phyloP scores from a whole-genome alignment of 1,284 basidiomycete genomes.

The Ustilago crameri region DNA sequence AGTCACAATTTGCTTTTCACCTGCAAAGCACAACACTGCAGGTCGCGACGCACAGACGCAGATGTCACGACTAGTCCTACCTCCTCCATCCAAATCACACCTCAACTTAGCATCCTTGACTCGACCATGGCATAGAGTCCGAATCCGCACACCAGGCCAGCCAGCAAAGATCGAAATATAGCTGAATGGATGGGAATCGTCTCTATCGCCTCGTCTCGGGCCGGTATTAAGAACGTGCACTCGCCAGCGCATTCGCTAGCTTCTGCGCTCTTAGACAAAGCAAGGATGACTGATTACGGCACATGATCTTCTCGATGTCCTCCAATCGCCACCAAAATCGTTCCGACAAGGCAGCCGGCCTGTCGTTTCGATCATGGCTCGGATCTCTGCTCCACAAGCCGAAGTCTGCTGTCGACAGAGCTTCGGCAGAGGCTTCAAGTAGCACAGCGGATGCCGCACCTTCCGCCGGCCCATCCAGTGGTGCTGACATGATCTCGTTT shows the following conservation, averaged over 20 bases:
- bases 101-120: neutral
- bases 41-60: no score
- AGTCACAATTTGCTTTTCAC: conserved; percentile 5
- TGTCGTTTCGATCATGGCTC: conserved; percentile 32
- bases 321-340: conserved; percentile 3
- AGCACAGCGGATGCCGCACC: neutral
- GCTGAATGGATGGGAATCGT: no score
- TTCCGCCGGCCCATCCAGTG: neutral
- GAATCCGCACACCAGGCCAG: neutral
- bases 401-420: conserved; percentile 2
- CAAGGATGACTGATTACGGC: neutral
- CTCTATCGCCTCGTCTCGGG: no score
- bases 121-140: neutral
- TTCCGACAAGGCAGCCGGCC: conserved; percentile 13
- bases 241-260: no score
- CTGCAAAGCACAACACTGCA: neutral
- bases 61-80: no score
- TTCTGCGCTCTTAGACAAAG: neutral
- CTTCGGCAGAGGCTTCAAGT: neutral
- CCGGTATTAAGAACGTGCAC: no score
- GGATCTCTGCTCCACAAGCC: conserved; percentile 21
- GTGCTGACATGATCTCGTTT: conserved; percentile 45
- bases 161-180: no score
- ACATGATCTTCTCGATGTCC: conserved; percentile 7
- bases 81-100: neutral